phyloP scores from a whole-genome alignment of 2,329 filamentous ascomycete genomes.

The Calonectria leucothoes region DNA sequence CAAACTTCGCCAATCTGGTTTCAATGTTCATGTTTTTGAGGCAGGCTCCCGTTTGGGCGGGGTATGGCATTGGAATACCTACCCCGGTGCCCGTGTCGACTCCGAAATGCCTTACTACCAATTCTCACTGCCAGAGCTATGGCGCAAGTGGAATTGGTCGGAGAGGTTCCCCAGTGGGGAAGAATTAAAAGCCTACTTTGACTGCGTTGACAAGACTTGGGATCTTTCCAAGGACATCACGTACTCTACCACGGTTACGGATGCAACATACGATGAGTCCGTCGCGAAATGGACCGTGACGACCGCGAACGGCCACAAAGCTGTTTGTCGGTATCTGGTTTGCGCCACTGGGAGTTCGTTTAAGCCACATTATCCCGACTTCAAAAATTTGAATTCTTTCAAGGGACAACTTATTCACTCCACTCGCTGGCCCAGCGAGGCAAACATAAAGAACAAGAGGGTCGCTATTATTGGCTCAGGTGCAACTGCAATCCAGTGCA shows the following conservation, averaged over 20 bases:
- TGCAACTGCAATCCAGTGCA: conserved; percentile 45
- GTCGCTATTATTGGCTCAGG: conserved; percentile 48
- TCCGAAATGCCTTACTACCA: conserved; percentile 27
- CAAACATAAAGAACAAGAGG: conserved; percentile 36
- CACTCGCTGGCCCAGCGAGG: conserved; percentile 39
- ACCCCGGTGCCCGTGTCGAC: conserved; percentile 29
- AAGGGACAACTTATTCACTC: conserved; percentile 44
- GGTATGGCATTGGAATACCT: conserved; percentile 26
- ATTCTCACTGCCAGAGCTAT: conserved; percentile 18
- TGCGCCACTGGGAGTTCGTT: conserved; percentile 58
- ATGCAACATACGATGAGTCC: conserved; percentile 1
- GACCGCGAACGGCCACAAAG: conserved; percentile 52
- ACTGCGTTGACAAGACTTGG: conserved; percentile 13
- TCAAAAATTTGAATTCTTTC: conserved; percentile 48
- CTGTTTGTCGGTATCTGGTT: conserved; percentile 57
- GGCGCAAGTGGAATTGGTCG: conserved; percentile 22
- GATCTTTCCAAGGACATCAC: conserved; percentile 38
- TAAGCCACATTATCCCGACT: conserved; percentile 52
- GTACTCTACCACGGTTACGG: conserved; percentile 49
- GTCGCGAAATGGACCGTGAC: conserved; percentile 55
- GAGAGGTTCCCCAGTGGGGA: conserved; percentile 19
- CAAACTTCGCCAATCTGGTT: conserved; percentile 10
- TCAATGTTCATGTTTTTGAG: conserved; percentile 23
- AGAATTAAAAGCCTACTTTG: conserved; percentile 15
- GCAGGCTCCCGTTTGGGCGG: conserved; percentile 17